Evolutionary conservation across 768 basidiomycete species (phyloP).

Genomic region (Mycena leptocephala): DNA sequence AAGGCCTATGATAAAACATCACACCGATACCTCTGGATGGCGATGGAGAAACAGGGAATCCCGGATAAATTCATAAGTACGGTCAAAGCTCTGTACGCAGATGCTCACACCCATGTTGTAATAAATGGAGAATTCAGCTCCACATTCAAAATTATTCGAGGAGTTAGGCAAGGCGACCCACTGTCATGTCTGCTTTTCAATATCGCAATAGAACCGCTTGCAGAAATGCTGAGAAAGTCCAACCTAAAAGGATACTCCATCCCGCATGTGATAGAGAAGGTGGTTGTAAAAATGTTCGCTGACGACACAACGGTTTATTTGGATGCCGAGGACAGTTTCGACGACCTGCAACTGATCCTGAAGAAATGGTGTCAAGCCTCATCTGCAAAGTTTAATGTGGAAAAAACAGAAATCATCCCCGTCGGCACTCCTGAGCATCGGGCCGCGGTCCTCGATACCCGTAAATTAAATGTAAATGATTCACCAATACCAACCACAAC

Average conservation of each 20-base stretch:
- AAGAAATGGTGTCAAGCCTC: too few species aligned
- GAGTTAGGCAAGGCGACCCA: neutral
- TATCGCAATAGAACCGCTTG: neutral
- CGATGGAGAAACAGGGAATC: neutral
- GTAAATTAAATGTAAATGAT: too few species aligned
- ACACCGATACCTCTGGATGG: neutral
- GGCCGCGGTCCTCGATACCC: too few species aligned
- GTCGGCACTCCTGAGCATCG: too few species aligned
- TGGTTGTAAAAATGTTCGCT: too few species aligned
- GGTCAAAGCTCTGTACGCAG: neutral
- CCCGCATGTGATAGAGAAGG: neutral
- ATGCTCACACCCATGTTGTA: neutral
- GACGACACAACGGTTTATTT: too few species aligned
- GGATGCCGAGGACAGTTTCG: too few species aligned
- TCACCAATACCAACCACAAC: too few species aligned
- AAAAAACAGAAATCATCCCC: too few species aligned
- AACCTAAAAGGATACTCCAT: neutral
- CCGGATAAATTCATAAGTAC: neutral
- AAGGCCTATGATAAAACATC: neutral
- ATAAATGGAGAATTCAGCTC: neutral
- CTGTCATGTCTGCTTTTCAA: neutral
- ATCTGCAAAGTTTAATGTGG: too few species aligned
- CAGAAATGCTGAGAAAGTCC: neutral
- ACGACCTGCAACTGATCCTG: too few species aligned
- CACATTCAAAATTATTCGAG: neutral